Percentiles rank a stretch among this genome's conserved stretches.
Evolutionary conservation across 495 filamentous ascomycete genomes (phyloP).

Genomic region (Talaromyces wortmannii): DNA sequence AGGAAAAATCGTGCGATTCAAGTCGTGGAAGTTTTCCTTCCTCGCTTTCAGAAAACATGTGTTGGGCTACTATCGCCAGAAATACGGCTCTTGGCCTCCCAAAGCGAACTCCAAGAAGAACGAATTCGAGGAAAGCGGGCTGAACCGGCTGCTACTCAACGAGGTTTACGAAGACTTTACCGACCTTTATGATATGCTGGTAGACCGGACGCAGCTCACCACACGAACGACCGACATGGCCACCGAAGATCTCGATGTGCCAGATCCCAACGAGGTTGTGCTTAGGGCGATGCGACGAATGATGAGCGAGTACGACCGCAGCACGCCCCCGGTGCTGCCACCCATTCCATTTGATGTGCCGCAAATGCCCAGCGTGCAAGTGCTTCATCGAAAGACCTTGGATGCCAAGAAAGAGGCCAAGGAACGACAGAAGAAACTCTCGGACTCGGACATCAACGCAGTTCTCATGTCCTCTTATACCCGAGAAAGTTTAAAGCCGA

Average conservation of each 20-base stretch:
- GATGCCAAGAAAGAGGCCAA: slow-evolving; percentile 65
- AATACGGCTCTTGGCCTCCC: slow-evolving; percentile 91
- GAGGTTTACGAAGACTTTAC: slow-evolving; percentile 83
- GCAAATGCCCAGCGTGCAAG: slow-evolving; percentile 60
- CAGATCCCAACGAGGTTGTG: slow-evolving; percentile 36
- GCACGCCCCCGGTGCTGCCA: slow-evolving; percentile 79
- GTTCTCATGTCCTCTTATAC: slow-evolving; percentile 74
- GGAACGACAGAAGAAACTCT: slow-evolving; percentile 59
- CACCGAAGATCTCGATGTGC: slow-evolving; percentile 24
- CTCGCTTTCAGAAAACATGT: slow-evolving; percentile 66
- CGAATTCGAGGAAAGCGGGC: slow-evolving; percentile 71
- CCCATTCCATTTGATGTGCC: slow-evolving; percentile 90
- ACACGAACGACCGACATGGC: slow-evolving; percentile 44
- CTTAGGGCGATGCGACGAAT: slow-evolving; percentile 61
- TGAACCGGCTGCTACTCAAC: slow-evolving; percentile 76
- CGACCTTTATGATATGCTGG: slow-evolving; percentile 80
- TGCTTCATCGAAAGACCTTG: slow-evolving; percentile 51
- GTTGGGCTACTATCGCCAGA: slow-evolving; percentile 69
- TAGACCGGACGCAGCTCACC: slow-evolving; percentile 57
- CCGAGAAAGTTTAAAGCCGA: slow-evolving; percentile 54
- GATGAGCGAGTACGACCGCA: slow-evolving; percentile 79
- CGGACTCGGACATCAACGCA: slow-evolving; percentile 66
- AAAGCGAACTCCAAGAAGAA: slow-evolving; percentile 91
- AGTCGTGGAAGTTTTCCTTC: slow-evolving; percentile 72
- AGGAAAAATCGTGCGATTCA: slow-evolving; percentile 72